Conservation (phyloP, 768 basidiomycete species). For the Boletus eberwhitei region DNA sequence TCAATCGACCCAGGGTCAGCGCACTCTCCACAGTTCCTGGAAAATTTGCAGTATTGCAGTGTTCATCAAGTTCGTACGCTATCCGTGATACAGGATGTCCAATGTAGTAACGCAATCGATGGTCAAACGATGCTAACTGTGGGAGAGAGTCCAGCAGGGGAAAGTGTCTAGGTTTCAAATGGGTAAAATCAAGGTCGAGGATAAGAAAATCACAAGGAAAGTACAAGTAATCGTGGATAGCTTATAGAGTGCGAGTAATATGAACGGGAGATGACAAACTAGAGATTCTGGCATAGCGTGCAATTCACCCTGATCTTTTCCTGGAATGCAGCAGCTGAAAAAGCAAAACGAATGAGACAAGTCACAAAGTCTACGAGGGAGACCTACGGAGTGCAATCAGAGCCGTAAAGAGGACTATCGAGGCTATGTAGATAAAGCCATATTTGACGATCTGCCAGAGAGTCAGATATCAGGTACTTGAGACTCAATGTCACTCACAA, state of each 20-base stretch:
- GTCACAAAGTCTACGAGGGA: slow-evolving; percentile 1
- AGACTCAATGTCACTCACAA: slow-evolving; percentile 48
- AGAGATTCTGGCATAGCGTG: slow-evolving; percentile 64
- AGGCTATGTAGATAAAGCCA: slow-evolving; percentile 68
- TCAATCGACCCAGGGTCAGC: too few species aligned
- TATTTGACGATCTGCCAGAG: slow-evolving; percentile 72
- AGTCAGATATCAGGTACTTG: slow-evolving; percentile 8
- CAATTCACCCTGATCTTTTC: slow-evolving; percentile 58
- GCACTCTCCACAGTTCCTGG: too few species aligned
- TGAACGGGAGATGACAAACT: slow-evolving; percentile 38
- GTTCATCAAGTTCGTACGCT: slow-evolving; percentile 21
- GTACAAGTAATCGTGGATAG: slow-evolving; percentile 31
- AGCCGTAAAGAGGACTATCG: slow-evolving; percentile 67
- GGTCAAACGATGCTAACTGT: slow-evolving; percentile 9
- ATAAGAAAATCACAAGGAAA: slow-evolving; percentile 4
- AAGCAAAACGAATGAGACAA: slow-evolving; percentile 5
- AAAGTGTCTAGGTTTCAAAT: slow-evolving; percentile 12
- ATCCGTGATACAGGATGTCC: slow-evolving; percentile 20
- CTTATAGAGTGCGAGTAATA: slow-evolving; percentile 28
- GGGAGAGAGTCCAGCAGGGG: slow-evolving; percentile 13
- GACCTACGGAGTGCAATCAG: slow-evolving; percentile 77
- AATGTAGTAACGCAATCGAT: slow-evolving; percentile 8
- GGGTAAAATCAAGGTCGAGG: background rate
- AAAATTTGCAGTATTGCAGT: slow-evolving; percentile 6
- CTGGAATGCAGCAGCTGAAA: slow-evolving; percentile 59